Evolutionary conservation across 768 basidiomycete species (phyloP), one percentile per base, ranked within the genome.

Genomic region (Leccinum longicurvipes): DNA sequence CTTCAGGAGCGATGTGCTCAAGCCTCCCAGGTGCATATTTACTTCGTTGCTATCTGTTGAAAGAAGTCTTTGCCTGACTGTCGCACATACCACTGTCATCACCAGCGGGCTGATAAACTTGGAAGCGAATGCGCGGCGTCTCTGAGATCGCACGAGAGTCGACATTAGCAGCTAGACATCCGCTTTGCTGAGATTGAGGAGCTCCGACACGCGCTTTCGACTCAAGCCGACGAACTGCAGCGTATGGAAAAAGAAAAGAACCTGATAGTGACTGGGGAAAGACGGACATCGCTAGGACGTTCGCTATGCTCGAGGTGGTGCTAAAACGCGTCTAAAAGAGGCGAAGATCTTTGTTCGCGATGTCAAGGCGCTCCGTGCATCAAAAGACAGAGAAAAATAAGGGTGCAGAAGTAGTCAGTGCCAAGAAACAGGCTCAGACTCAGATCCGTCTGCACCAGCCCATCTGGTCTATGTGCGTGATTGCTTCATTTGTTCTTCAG

Each of bases 261-360:
- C 23, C 82, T 79, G 45, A 78, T 85, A 56, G 75, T 74, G 21
- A 73, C 76, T n/a, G n/a, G 2, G 89, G 86, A 74, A 87, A 84
- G 66, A 80, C 72, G 49, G 83, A 84, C 58, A 82, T 92, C 54
- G 79, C 82, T 1, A 77, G 75, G 44, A 86, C 82, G 4, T 84
- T 93, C 19, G 79, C 82, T 5, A 68, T 67, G 0, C 77, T 95
- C 28, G 87, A 93, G 62, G 75, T 80, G 5, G 92, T 94, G 66
- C 77, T 96, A 19, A 76, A 76, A 55, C 83, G 89, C 9, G 89
- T 96, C n/a, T 79, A 83, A 54, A 77, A 79, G 88, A 92, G 57
- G 91, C 91, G 0, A 87, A 89, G 59, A 79, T 78, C 8, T 87
- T 93, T 64, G 89, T 89, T 15, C 80, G 80, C 15, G 92, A 95